Base-by-base conservation (phyloP, 139 green algal species). In the Yamagishiella unicocca region DNA sequence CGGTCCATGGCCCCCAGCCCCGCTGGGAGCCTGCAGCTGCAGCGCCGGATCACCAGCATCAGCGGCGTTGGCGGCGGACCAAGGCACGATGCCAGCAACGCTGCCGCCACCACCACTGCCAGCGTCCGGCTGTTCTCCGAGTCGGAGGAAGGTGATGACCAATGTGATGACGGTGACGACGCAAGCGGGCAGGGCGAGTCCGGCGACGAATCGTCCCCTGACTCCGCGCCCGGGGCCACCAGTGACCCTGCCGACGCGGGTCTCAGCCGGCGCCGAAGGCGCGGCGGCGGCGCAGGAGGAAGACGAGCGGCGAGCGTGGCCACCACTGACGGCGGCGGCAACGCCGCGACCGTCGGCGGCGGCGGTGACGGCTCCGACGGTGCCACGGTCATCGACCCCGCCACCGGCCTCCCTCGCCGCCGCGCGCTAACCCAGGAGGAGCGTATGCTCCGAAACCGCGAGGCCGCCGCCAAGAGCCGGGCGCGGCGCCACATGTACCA, bases 391-490 rank as follows among this genome's bases (percentile, higher is more conserved):
- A 25, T 67, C 2, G 74, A 82, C 31, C 74, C 74, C 10, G 17
- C 31, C 14, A 82, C 74, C 3, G 74, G 74, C 31, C 21, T 67
- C 2, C 29, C 29, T 5, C 46, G 46, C 8, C 74, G 74, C 0
- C 74, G 74, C 12, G 31, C 31, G 31, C 40, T 84, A 55, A 84
- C 77, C 10, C 8, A 29, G 77, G 55, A 73, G 77, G 77, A 84
- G 77, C 77, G 77, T 37, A 73, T 73, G 77, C 25, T 73, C 25
- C 37, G 77, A 25, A 84, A 84, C 54, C 77, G 77, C 24, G 77
- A 72, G 37, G 77, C 77, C 14, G 77, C 77, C 14, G 77, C 77
- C 12, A 84, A 84, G 77, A 73, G 55, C 58, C 55, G 77, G 9
- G 37, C 37, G 55, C 77, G 77, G 25, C 37, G 54, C 25, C 27